phyloP scores from a whole-genome alignment of 2,329 filamentous ascomycete species.

The Pyricularia sp. region DNA sequence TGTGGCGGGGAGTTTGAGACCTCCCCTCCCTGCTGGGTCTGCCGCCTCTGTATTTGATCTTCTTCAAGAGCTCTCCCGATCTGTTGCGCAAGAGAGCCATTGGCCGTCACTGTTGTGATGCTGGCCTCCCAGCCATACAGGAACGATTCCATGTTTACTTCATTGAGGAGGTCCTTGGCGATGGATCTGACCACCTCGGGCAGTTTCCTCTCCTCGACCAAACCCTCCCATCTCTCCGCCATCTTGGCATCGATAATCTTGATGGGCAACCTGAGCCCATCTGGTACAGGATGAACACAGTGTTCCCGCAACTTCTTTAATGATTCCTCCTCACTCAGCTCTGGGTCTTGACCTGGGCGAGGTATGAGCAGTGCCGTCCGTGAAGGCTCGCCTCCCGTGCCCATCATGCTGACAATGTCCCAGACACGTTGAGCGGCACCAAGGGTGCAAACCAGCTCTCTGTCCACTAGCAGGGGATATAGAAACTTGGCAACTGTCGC shows the following conservation, averaged over 20 bases:
- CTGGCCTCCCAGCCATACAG: slow-evolving; percentile 58
- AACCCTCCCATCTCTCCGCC: slow-evolving; percentile 22
- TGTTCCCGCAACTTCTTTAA: slow-evolving; percentile 22
- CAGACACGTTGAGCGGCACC: slow-evolving; percentile 57
- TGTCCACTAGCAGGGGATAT: slow-evolving; percentile 49
- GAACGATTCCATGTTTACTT: slow-evolving; percentile 58
- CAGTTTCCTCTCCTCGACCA: slow-evolving; percentile 32
- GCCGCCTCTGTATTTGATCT: slow-evolving; percentile 1
- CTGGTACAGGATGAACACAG: slow-evolving; percentile 27
- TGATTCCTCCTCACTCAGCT: slow-evolving; percentile 8
- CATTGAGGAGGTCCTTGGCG: slow-evolving; percentile 21
- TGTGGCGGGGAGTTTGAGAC: background rate
- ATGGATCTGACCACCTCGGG: slow-evolving; percentile 35
- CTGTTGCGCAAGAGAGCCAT: slow-evolving; percentile 56
- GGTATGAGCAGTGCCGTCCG: slow-evolving; percentile 47
- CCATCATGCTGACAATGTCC: slow-evolving; percentile 56
- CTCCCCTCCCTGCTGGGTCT: background rate
- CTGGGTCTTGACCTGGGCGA: background rate
- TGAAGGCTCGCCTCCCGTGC: slow-evolving; percentile 48
- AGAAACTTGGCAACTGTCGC: slow-evolving; percentile 42
- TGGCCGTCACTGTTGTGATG: slow-evolving; percentile 61
- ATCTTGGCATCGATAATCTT: slow-evolving; percentile 37
- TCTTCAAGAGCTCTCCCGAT: slow-evolving; percentile 26
- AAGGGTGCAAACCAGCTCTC: slow-evolving; percentile 53
- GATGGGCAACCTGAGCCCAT: slow-evolving; percentile 44